These are phyloP conservation scores for Mortierella sp. DNA, from an alignment of 371 early-diverging fungal genomes.

Conservation along the genomic window DNA sequence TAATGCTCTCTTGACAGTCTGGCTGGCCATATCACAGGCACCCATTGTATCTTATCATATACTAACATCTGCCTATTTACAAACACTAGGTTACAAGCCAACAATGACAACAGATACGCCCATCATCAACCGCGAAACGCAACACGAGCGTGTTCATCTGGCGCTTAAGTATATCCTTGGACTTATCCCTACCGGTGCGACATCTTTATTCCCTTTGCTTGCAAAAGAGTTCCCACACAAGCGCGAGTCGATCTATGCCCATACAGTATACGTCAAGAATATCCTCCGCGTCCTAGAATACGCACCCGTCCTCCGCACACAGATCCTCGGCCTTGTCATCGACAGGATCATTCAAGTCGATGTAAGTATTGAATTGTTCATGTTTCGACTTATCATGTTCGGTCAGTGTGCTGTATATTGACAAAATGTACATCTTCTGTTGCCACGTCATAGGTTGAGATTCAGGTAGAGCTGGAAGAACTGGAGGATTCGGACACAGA, in stretches of 20 bases:
- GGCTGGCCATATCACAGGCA: not conserved
- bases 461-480: slow-evolving; percentile 94
- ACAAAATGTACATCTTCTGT: not conserved
- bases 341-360: slow-evolving; percentile 91
- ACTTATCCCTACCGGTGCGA: slow-evolving; percentile 85
- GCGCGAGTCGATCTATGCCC: slow-evolving; percentile 71
- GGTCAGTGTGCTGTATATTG: not conserved
- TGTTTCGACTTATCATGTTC: not conserved
- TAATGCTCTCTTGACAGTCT: not conserved
- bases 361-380: slow-evolving; percentile 61
- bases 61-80: not conserved
- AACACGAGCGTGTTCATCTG: slow-evolving; percentile 72
- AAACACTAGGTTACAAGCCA: slow-evolving; percentile 22
- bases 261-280: slow-evolving; percentile 82
- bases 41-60: not conserved
- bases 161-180: slow-evolving; percentile 76
- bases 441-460: slow-evolving; percentile 75
- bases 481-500: slow-evolving; percentile 80
- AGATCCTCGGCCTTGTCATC: slow-evolving; percentile 81
- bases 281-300: slow-evolving; percentile 82
- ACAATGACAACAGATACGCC: slow-evolving; percentile 7
- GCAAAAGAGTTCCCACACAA: slow-evolving; percentile 84
- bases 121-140: slow-evolving; percentile 19
- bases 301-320: slow-evolving; percentile 79
- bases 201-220: slow-evolving; percentile 77